Evolutionary conservation across 768 basidiomycete species (phyloP).

Genomic region (Lyophyllum shimeji): DNA sequence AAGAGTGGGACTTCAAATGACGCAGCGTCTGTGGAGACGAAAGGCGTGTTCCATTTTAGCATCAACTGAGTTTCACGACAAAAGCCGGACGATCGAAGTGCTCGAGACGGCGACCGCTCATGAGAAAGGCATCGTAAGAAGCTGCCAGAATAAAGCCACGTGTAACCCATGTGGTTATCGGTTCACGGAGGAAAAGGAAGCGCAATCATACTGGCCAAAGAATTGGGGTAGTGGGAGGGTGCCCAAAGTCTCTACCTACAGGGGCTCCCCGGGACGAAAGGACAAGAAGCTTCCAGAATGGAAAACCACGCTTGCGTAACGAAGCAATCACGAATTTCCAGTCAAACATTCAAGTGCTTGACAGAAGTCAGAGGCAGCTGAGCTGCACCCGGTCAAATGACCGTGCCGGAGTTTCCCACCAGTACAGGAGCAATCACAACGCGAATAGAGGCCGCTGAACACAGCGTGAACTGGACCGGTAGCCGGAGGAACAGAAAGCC

Average conservation of each 20-base stretch:
- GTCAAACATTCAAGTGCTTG: conserved; percentile 3
- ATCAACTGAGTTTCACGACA: conserved; percentile 3
- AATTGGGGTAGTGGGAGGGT: neutral
- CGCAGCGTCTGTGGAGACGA: conserved; percentile 5
- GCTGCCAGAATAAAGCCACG: conserved; percentile 9
- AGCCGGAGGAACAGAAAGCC: conserved; percentile 4
- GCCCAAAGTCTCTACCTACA: neutral
- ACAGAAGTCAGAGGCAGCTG: neutral
- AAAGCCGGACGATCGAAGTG: conserved; percentile 10
- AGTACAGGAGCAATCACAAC: neutral
- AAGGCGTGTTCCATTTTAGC: conserved; percentile 13
- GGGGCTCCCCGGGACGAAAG: neutral
- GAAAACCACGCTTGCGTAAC: neutral
- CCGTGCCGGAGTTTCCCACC: conserved; percentile 9
- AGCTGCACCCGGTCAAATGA: conserved; percentile 5
- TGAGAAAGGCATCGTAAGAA: conserved; percentile 13
- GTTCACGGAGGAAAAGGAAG: conserved; percentile 3
- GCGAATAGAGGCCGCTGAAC: neutral
- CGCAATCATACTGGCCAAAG: neutral
- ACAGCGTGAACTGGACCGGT: neutral
- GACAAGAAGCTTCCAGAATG: neutral
- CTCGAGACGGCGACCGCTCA: conserved; percentile 7
- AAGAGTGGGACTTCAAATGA: conserved; percentile 11
- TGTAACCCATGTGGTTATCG: conserved; percentile 13
- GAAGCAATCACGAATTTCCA: conserved; percentile 5